Evolutionary conservation across 208 protist genomes (phyloP).

Genomic region (Acanthamoeba castellanii): DNA sequence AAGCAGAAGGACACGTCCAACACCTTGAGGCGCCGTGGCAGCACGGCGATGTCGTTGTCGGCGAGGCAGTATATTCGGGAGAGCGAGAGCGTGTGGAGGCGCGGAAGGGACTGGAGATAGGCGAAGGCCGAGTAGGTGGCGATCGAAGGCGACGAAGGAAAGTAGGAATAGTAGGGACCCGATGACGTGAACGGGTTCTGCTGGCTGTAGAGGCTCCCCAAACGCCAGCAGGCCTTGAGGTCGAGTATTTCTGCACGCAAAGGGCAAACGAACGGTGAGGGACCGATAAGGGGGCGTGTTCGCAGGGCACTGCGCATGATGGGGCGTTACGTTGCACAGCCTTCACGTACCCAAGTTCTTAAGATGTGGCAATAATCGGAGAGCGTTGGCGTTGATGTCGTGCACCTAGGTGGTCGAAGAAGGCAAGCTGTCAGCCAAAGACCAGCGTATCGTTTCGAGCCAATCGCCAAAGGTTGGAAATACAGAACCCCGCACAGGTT

Average conservation of each 20-base stretch:
- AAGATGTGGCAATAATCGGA: not conserved
- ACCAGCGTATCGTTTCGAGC: not conserved
- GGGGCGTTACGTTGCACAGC: not conserved
- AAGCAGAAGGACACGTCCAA: constrained; percentile 46
- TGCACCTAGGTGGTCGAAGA: not conserved
- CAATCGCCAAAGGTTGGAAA: not conserved
- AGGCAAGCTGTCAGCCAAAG: not conserved
- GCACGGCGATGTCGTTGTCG: not conserved
- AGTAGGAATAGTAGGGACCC: constrained; percentile 42
- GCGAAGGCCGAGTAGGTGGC: constrained; percentile 18
- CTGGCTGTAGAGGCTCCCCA: constrained; percentile 11
- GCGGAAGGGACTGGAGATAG: constrained; percentile 1
- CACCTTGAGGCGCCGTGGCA: not conserved
- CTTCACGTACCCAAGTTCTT: constrained; percentile 6
- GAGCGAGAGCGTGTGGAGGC: constrained; percentile 26
- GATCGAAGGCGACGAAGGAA: not conserved
- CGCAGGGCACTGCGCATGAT: too few species aligned
- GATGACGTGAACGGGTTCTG: constrained; percentile 49
- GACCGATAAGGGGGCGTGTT: not conserved
- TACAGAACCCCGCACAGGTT: constrained; percentile 2
- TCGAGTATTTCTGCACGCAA: constrained; percentile 2
- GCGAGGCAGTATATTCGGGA: constrained; percentile 9
- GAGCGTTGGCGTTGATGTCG: constrained; percentile 26
- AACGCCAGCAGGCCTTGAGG: constrained; percentile 3
- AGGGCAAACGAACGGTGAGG: not conserved